Conservation (phyloP, 805 yeast genomes). For the Zygosaccharomyces bisporus region DNA sequence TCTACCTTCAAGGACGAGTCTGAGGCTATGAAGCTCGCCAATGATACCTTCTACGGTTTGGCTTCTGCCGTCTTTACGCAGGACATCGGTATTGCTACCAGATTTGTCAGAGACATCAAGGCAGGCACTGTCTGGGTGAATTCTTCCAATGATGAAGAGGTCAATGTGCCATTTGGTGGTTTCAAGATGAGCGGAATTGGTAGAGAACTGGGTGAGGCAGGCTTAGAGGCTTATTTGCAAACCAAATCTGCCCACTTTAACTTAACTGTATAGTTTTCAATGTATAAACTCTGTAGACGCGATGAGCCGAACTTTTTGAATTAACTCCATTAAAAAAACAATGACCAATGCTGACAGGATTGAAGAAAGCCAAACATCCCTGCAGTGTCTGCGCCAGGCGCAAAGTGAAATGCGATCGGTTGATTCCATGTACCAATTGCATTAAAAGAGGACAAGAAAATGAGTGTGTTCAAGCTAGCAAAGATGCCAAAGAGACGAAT, state of each 20-base stretch:
- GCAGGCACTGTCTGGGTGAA: slow-evolving; percentile 72
- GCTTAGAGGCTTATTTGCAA: slow-evolving; percentile 66
- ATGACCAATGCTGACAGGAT: slow-evolving; percentile 7
- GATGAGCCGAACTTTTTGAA: background rate
- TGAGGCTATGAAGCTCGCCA: slow-evolving; percentile 41
- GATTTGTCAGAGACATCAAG: slow-evolving; percentile 54
- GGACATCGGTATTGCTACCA: slow-evolving; percentile 60
- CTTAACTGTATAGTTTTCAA: slow-evolving; percentile 5
- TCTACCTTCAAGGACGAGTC: slow-evolving; percentile 38
- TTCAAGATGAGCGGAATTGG: slow-evolving; percentile 78
- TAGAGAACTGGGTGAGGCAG: slow-evolving; percentile 75
- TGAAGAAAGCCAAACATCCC: slow-evolving; percentile 20
- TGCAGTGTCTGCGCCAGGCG: slow-evolving; percentile 30
- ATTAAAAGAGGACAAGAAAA: slow-evolving; percentile 27
- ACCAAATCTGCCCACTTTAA: slow-evolving; percentile 66
- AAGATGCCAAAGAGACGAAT: background rate
- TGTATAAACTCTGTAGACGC: background rate
- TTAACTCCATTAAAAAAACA: background rate
- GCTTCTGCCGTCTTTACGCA: slow-evolving; percentile 59
- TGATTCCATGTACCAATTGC: slow-evolving; percentile 34
- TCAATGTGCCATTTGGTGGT: slow-evolving; percentile 75
- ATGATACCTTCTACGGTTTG: slow-evolving; percentile 40
- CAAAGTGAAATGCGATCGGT: slow-evolving; percentile 36
- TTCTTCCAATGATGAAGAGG: slow-evolving; percentile 60
- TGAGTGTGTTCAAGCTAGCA: slow-evolving; percentile 20